Evolutionary conservation across 768 basidiomycete species (phyloP).

Genomic region (Termitomyces sp.): DNA sequence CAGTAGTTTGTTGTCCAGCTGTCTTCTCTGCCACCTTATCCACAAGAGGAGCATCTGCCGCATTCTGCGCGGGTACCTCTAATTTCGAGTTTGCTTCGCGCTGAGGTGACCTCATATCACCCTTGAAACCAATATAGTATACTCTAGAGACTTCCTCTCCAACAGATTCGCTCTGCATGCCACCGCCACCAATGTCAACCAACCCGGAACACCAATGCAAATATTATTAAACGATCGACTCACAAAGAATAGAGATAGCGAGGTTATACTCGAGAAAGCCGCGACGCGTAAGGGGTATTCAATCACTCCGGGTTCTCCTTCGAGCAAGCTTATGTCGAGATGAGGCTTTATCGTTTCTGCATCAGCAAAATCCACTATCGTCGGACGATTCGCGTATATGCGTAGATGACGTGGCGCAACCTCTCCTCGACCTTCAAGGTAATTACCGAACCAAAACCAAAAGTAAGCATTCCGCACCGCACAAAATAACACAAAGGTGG

Average conservation of each 20-base stretch:
- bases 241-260: constrained; percentile 77
- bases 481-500: background rate
- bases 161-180: constrained; percentile 52
- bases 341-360: constrained; percentile 67
- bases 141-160: constrained; percentile 63
- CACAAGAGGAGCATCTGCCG: constrained; percentile 64
- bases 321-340: constrained; percentile 62
- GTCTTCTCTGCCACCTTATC: constrained; percentile 55
- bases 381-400: constrained; percentile 68
- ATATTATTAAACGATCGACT: constrained; percentile 24
- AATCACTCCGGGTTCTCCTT: constrained; percentile 61
- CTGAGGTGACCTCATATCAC: constrained; percentile 49
- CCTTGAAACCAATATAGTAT: constrained; percentile 83
- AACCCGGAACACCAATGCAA: background rate
- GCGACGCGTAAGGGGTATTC: constrained; percentile 79
- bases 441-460: background rate
- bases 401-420: constrained; percentile 68
- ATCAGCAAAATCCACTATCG: constrained; percentile 74
- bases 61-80: constrained; percentile 76
- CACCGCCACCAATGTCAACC: background rate
- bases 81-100: constrained; percentile 60
- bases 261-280: constrained; percentile 70
- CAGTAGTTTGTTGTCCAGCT: constrained; percentile 60
- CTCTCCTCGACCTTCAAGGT: constrained; percentile 61
- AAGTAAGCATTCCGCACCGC: background rate